These are phyloP conservation scores for Ophiostoma tasmaniense DNA, from an alignment of 2,329 filamentous ascomycete genomes.

Conservation along the genomic window DNA sequence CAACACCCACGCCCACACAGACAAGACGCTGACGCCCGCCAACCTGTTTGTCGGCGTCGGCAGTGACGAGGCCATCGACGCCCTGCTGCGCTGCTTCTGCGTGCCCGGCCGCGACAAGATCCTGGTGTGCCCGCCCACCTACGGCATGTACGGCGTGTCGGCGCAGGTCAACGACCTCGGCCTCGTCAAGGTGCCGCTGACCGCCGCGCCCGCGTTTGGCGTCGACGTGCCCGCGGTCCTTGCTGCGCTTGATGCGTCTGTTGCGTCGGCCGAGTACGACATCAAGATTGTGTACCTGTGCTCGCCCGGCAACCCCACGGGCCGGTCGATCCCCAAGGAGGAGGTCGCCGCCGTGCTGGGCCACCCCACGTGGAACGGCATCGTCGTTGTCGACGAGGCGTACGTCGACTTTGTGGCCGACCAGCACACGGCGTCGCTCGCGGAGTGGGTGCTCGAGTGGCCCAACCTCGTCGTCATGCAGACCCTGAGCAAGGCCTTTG, in stretches of 20 bases:
- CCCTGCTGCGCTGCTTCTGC: conserved; percentile 88
- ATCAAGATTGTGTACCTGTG: conserved; percentile 91
- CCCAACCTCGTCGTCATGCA: conserved; percentile 97
- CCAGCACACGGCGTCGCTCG: conserved; percentile 56
- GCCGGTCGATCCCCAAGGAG: conserved; percentile 63
- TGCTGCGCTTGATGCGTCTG: conserved; percentile 41
- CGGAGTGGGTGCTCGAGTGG: conserved; percentile 86
- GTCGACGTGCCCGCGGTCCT: conserved; percentile 64
- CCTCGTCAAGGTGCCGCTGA: conserved; percentile 77
- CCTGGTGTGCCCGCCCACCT: conserved; percentile 89
- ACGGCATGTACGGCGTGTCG: conserved; percentile 96
- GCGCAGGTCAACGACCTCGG: conserved; percentile 88
- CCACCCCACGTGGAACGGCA: conserved; percentile 89
- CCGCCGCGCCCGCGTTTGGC: conserved; percentile 61
- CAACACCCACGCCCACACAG: conserved; percentile 75
- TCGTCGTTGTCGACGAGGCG: conserved; percentile 89
- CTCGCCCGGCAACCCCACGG: conserved; percentile 92
- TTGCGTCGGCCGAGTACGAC: conserved; percentile 32
- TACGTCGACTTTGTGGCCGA: conserved; percentile 87
- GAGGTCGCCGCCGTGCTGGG: conserved; percentile 66
- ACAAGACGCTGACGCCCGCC: conserved; percentile 62
- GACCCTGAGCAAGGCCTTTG: conserved; percentile 96
- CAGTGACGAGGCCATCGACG: conserved; percentile 94
- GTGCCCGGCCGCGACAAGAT: conserved; percentile 79
- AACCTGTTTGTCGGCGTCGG: conserved; percentile 94